phyloP scores from a whole-genome alignment of 2,329 filamentous ascomycete genomes.

The Microsporum canis region DNA sequence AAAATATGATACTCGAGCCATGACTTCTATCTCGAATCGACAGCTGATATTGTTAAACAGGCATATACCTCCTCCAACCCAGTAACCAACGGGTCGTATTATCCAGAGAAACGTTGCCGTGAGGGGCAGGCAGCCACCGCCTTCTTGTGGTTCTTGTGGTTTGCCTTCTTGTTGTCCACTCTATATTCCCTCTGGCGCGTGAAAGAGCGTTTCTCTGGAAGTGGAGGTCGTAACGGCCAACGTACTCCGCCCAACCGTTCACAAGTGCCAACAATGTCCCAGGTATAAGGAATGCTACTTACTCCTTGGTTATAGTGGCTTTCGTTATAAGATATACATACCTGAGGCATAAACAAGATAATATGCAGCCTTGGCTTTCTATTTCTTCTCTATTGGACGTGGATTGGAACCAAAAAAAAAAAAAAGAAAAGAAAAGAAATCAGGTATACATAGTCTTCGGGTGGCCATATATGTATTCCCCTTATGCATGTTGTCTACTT shows the following conservation, averaged over 20 bases:
- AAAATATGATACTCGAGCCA: background rate
- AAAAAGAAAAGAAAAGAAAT: background rate
- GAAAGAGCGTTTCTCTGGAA: conserved; percentile 17
- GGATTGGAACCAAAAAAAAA: background rate
- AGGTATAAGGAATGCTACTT: conserved; percentile 9
- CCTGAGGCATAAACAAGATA: background rate
- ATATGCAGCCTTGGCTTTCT: background rate
- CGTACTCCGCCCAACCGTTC: conserved; percentile 5
- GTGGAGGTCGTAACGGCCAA: conserved; percentile 10
- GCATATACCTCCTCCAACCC: conserved; percentile 30
- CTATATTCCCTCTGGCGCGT: conserved; percentile 30
- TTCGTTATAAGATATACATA: background rate
- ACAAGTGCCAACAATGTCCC: conserved; percentile 13
- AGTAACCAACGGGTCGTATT: conserved; percentile 35
- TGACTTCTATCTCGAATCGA: background rate
- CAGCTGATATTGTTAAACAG: background rate
- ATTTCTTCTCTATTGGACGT: background rate
- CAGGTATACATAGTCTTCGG: background rate
- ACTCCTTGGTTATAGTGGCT: background rate
- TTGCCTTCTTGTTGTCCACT: conserved; percentile 32
- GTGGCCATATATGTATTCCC: background rate
- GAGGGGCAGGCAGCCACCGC: conserved; percentile 41
- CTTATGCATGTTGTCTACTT: background rate
- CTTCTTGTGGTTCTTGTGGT: conserved; percentile 43
- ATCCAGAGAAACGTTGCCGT: conserved; percentile 34